These are phyloP conservation scores for Farysia itapuensis DNA, from an alignment of 1,284 basidiomycete genomes.

Conservation along the genomic window DNA sequence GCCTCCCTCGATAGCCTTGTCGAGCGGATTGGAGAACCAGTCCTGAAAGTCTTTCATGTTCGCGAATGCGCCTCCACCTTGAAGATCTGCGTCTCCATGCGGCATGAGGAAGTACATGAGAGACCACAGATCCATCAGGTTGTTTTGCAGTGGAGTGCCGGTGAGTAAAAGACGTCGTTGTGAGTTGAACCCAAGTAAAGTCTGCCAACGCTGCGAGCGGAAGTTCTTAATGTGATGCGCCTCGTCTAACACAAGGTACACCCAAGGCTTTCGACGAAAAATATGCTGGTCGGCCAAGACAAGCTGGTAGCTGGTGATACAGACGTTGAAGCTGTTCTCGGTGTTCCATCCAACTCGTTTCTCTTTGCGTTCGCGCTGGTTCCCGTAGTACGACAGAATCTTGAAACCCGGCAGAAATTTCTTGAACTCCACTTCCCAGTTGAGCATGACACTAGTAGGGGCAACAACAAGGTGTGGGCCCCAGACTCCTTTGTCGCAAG, in stretches of 20 bases:
- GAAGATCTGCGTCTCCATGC: constrained; percentile 62
- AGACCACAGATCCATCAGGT: constrained; percentile 92
- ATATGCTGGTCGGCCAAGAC: constrained; percentile 86
- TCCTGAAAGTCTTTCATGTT: constrained; percentile 91
- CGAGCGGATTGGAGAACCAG: constrained; percentile 86
- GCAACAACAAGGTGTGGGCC: constrained; percentile 95
- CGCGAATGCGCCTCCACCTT: constrained; percentile 73
- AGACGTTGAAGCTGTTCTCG: constrained; percentile 89
- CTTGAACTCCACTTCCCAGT: constrained; percentile 99
- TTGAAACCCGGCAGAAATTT: constrained; percentile 94
- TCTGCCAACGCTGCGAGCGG: constrained; percentile 92
- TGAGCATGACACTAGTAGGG: constrained; percentile 89
- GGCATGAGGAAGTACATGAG: constrained; percentile 95
- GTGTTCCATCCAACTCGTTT: constrained; percentile 92
- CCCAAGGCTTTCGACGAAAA: constrained; percentile 92
- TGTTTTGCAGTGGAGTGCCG: constrained; percentile 93
- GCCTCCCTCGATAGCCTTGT: constrained; percentile 88
- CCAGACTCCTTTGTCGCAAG: constrained; percentile 92
- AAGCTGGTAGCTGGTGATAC: constrained; percentile 91
- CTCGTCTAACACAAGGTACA: constrained; percentile 94
- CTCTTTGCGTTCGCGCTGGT: constrained; percentile 86
- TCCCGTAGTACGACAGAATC: constrained; percentile 87
- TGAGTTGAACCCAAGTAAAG: constrained; percentile 87
- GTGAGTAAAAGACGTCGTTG: constrained; percentile 84
- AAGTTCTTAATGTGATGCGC: constrained; percentile 99